phyloP scores from a whole-genome alignment of 306 rosid genomes.

The Dryas drummondii region DNA sequence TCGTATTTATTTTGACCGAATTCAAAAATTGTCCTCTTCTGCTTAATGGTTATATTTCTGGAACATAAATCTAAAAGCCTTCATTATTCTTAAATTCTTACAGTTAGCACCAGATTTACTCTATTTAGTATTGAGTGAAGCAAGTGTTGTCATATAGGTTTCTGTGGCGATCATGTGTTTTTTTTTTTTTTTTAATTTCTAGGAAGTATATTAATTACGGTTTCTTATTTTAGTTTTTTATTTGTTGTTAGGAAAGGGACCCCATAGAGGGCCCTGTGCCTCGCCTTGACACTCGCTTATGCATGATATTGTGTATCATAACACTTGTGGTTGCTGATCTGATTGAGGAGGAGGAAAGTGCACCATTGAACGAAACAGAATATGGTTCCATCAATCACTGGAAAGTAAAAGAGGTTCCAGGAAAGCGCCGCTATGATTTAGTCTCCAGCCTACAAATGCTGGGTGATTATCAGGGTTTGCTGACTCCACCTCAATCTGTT shows the following conservation, averaged over 20 bases:
- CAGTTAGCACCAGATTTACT: background rate
- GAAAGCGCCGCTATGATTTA: conserved; percentile 60
- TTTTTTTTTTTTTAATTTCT: background rate
- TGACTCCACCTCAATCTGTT: conserved; percentile 74
- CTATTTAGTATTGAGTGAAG: background rate
- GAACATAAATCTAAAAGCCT: background rate
- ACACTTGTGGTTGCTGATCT: conserved; percentile 81
- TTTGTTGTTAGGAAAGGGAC: conserved; percentile 73
- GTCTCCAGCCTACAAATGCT: conserved; percentile 74
- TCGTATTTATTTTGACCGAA: conserved; percentile 32
- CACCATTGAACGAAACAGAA: conserved; percentile 44
- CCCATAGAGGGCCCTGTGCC: conserved; percentile 99
- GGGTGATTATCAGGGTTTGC: conserved; percentile 86
- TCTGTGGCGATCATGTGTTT: background rate
- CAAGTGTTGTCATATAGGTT: background rate
- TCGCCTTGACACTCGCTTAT: conserved; percentile 83
- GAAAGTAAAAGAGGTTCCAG: conserved; percentile 59
- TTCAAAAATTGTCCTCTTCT: background rate
- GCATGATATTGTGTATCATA: conserved; percentile 80
- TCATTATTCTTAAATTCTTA: background rate
- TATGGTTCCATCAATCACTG: conserved; percentile 42
- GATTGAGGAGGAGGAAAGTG: conserved; percentile 79
- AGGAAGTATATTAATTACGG: background rate
- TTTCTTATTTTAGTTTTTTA: background rate
- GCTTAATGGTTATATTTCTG: conserved; percentile 1